These are phyloP conservation scores for Tilletia horrida DNA, from an alignment of 1,284 basidiomycete species.

Conservation along the genomic window DNA sequence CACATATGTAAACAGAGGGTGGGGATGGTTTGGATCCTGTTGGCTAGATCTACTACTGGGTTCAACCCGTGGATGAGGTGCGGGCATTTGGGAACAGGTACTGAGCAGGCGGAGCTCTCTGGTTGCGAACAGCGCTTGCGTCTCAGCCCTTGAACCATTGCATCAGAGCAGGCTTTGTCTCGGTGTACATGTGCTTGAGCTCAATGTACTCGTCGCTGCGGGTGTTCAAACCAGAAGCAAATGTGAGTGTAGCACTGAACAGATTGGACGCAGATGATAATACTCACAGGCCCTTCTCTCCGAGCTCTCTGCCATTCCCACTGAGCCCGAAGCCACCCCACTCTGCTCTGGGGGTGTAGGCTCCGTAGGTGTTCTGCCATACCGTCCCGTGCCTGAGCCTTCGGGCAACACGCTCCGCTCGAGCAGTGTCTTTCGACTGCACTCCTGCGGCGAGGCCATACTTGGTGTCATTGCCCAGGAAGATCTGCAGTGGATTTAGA, in stretches of 20 bases:
- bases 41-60: too few species aligned
- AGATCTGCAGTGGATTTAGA: conserved; percentile 17
- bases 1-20: too few species aligned
- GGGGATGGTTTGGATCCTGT: too few species aligned
- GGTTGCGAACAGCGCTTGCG: too few species aligned
- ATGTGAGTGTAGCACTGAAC: neutral
- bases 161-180: conserved; percentile 40
- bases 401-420: conserved; percentile 45
- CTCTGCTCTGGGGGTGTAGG: conserved; percentile 50
- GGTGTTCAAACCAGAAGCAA: neutral
- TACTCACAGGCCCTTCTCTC: conserved; percentile 42
- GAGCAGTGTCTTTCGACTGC: conserved; percentile 39
- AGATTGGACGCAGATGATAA: neutral
- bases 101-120: too few species aligned
- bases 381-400: conserved; percentile 51
- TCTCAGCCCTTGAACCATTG: conserved; percentile 46
- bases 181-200: conserved; percentile 49
- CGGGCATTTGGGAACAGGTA: too few species aligned
- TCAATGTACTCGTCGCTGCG: conserved; percentile 48
- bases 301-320: conserved; percentile 53
- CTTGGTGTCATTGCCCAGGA: conserved; percentile 52
- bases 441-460: conserved; percentile 53
- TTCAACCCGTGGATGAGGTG: too few species aligned
- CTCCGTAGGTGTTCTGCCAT: conserved; percentile 52
- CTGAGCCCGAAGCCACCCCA: conserved; percentile 54